phyloP scores from a whole-genome alignment of 441 rosid genomes.

The Gossypium aridum region DNA sequence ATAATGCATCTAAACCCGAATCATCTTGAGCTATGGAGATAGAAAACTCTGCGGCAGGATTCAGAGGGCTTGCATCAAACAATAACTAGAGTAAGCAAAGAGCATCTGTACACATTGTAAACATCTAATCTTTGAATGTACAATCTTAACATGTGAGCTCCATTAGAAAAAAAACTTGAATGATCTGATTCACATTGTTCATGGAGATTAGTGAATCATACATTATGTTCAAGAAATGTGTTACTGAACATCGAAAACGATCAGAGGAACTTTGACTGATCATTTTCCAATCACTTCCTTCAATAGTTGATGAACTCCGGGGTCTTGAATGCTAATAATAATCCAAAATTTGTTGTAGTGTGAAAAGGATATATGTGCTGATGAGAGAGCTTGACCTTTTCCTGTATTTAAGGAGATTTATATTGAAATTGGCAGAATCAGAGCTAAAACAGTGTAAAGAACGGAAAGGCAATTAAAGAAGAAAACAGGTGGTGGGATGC shows the following conservation, averaged over 20 bases:
- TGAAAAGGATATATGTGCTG: no score
- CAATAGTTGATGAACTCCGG: no score
- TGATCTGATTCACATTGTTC: neutral
- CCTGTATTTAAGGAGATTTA: no score
- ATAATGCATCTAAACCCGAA: neutral
- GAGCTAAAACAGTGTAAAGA: no score
- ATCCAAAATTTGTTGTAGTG: no score
- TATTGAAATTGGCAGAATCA: no score
- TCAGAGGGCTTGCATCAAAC: neutral
- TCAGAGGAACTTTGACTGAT: neutral
- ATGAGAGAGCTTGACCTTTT: no score
- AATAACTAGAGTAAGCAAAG: neutral
- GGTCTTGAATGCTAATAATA: no score
- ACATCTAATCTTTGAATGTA: neutral
- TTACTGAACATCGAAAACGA: neutral
- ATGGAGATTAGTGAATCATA: neutral
- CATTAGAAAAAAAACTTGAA: neutral
- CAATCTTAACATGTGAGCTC: neutral
- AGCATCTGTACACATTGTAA: neutral
- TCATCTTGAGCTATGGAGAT: neutral
- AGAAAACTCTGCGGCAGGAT: neutral
- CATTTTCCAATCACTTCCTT: no score
- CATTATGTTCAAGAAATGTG: neutral
- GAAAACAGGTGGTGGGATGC: no score
- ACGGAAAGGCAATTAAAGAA: no score